Percentiles rank a stretch among this genome's conserved stretches.
phyloP scores from a whole-genome alignment of 1,284 basidiomycete genomes.

The Paramarasmius palmivorus region DNA sequence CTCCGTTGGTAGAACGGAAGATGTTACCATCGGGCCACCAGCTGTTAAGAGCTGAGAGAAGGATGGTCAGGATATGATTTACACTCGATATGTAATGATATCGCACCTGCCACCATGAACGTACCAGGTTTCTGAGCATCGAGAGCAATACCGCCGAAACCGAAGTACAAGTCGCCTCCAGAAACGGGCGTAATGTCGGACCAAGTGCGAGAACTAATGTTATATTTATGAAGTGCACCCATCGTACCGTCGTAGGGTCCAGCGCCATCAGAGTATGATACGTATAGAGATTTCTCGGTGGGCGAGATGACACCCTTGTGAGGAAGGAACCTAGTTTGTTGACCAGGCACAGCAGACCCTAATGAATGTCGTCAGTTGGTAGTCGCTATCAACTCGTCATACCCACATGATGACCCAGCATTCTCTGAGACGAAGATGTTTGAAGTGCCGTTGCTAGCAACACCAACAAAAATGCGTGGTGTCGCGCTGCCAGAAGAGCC shows the following conservation, averaged over 20 bases:
- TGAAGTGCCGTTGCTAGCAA: slow-evolving; percentile 49
- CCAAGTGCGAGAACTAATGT: slow-evolving; percentile 51
- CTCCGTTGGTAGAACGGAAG: slow-evolving; percentile 57
- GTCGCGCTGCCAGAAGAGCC: slow-evolving; percentile 53
- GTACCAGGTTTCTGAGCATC: slow-evolving; percentile 64
- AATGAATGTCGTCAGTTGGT: neutral
- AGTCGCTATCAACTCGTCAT: neutral
- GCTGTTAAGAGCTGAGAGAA: slow-evolving; percentile 43
- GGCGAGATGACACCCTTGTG: slow-evolving; percentile 68
- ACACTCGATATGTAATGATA: too few relatives aligned
- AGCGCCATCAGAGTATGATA: slow-evolving; percentile 42
- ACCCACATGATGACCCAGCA: slow-evolving; percentile 56
- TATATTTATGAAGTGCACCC: slow-evolving; percentile 50
- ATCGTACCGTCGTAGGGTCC: slow-evolving; percentile 57
- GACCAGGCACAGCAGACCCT: slow-evolving; percentile 61
- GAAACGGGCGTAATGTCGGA: slow-evolving; percentile 54
- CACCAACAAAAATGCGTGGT: slow-evolving; percentile 67
- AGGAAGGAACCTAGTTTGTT: slow-evolving; percentile 57
- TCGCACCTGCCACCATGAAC: slow-evolving; percentile 56
- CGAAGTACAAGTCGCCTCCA: slow-evolving; percentile 25
- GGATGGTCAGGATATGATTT: too few relatives aligned
- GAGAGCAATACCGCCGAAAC: slow-evolving; percentile 58
- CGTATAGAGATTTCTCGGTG: slow-evolving; percentile 54
- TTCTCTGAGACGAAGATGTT: slow-evolving; percentile 60
- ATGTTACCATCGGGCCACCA: slow-evolving; percentile 71